Conservation (phyloP, 148 eudicot species). For the Dianthus caryophyllus region DNA sequence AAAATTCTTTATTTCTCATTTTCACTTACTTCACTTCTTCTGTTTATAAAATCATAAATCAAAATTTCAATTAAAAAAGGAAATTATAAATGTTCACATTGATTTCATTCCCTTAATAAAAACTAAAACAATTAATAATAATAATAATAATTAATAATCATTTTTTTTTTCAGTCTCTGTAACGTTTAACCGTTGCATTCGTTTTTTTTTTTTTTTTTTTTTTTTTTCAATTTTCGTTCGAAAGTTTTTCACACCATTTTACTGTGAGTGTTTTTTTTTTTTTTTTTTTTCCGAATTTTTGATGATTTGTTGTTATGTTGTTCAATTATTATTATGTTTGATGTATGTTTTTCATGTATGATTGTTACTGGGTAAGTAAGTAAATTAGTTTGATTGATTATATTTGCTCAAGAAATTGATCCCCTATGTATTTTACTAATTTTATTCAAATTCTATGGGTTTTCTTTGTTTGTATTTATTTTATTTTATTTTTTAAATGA, state of each 20-base stretch:
- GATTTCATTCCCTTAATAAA: too few species aligned
- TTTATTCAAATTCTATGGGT: neutral
- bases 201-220: too few species aligned
- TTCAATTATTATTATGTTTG: neutral
- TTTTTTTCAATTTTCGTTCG: neutral
- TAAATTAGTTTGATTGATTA: neutral
- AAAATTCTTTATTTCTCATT: neutral
- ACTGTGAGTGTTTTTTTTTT: neutral
- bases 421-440: too few species aligned
- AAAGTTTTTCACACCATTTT: neutral
- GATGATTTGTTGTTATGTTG: neutral
- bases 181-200: slow-evolving; percentile 8
- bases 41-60: too few species aligned
- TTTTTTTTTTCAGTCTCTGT: neutral
- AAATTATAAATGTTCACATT: too few species aligned
- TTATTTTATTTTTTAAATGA: neutral
- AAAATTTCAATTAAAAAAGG: too few species aligned
- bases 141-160: neutral
- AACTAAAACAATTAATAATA: neutral
- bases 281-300: neutral
- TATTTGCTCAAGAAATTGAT: neutral
- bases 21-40: too few species aligned
- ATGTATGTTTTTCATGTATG: neutral
- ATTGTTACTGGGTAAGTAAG: too few species aligned
- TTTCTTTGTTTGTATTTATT: neutral